These are phyloP conservation scores for Penicillium sp. DNA, from an alignment of 2,329 filamentous ascomycete genomes.

Conservation along the genomic window DNA sequence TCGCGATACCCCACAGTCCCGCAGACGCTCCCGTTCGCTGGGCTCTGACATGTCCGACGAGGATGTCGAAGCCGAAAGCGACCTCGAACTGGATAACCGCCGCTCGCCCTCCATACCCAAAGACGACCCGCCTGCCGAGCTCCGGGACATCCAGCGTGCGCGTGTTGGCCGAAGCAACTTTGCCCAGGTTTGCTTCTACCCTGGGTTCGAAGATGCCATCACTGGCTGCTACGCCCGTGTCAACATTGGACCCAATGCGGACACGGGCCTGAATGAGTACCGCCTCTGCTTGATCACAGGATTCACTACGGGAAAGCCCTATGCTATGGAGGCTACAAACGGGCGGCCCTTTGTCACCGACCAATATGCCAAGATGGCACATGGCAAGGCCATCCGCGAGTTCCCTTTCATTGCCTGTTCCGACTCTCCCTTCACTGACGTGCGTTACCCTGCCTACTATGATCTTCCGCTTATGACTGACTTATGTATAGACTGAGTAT, in stretches of 20 bases:
- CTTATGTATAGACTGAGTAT: constrained; percentile 64
- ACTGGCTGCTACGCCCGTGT: constrained; percentile 82
- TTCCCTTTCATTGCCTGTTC: constrained; percentile 92
- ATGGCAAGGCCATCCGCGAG: constrained; percentile 78
- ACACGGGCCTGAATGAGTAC: constrained; percentile 73
- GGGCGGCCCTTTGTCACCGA: constrained; percentile 79
- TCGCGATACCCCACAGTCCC: constrained; percentile 42
- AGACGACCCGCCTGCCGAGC: constrained; percentile 66
- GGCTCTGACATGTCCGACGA: constrained; percentile 61
- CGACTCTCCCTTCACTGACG: constrained; percentile 79
- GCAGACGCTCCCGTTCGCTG: constrained; percentile 61
- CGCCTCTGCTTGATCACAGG: constrained; percentile 80
- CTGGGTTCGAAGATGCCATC: constrained; percentile 79
- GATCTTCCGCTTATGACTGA: background rate
- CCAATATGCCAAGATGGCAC: constrained; percentile 75
- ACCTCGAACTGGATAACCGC: constrained; percentile 71
- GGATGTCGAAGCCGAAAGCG: constrained; percentile 69
- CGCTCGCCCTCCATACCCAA: constrained; percentile 54
- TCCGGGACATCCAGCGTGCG: constrained; percentile 80
- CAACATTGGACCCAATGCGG: constrained; percentile 72
- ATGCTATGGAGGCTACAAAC: constrained; percentile 72
- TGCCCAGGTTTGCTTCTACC: constrained; percentile 88
- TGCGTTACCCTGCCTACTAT: constrained; percentile 40
- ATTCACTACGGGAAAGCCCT: constrained; percentile 75
- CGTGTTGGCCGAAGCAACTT: constrained; percentile 84